Conservation (phyloP, 1,139 yeast genomes). For the Yamadazyma jaroonii region DNA sequence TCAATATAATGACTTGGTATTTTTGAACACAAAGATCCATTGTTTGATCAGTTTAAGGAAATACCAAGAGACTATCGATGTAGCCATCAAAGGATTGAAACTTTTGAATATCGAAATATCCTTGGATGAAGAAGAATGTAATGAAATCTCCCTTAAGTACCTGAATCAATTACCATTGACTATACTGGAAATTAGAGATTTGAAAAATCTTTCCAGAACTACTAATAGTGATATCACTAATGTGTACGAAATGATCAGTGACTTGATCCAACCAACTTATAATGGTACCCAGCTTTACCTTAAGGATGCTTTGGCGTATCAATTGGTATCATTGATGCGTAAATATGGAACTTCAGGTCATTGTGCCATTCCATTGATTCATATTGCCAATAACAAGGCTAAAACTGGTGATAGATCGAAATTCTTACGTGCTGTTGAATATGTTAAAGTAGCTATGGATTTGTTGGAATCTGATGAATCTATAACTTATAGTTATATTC, state of each 20-base stretch:
- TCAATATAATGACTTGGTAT: constrained; percentile 28
- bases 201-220: constrained; percentile 23
- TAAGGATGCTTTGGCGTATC: constrained; percentile 24
- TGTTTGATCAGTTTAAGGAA: constrained; percentile 35
- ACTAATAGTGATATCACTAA: constrained; percentile 28
- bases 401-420: constrained; percentile 32
- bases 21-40: constrained; percentile 36
- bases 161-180: constrained; percentile 38
- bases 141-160: constrained; percentile 20
- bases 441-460: constrained; percentile 34
- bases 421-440: constrained; percentile 26
- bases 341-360: constrained; percentile 24
- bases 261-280: constrained; percentile 36
- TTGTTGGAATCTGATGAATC: constrained; percentile 35
- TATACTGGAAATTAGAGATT: constrained; percentile 38
- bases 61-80: constrained; percentile 33
- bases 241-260: constrained; percentile 43
- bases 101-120: constrained; percentile 28
- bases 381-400: constrained; percentile 36
- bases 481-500: constrained; percentile 35
- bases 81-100: constrained; percentile 32
- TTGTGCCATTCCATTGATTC: constrained; percentile 28
- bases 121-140: constrained; percentile 21
- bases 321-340: constrained; percentile 22
- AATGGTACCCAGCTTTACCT: constrained; percentile 22